Base-by-base conservation (phyloP, 2,329 filamentous ascomycete genomes). In the Fusarium brevicatenulatum region DNA sequence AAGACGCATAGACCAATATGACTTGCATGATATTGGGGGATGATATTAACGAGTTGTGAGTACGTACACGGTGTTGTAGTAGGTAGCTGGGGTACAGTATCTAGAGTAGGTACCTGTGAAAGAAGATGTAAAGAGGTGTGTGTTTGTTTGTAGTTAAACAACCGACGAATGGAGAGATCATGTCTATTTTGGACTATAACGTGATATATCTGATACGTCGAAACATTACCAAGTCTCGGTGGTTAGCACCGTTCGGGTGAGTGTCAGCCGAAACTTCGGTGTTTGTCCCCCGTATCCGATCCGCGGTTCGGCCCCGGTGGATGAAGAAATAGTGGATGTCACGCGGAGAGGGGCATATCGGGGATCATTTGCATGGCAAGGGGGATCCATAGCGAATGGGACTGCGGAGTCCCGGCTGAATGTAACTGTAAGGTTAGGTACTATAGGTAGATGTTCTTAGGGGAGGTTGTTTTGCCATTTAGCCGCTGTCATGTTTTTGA, bases 241-340 rank as follows among this genome's bases (percentile, higher is more conserved):
- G 55, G 32, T 30, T 18, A 58, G 21, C 16, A 28, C 30, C 32
- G 21, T 39, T 70, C 54, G 68, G 68, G 46, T 54, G 49, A 47
- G 66, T 52, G 40, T 37, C 36, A 59, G 28, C 68, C 66, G 40
- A 65, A 50, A 43, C 49, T 47, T 53, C 19, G 66, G 59, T 39
- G 47, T n/a, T 40, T 52, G 28, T 32, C 32, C 39, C 32, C 56
- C 34, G 62, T 56, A 58, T 69, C 66, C 65, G 66, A 69, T 68
- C 71, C 59, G 63, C 57, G 63, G 56, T 65, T 70, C 70, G 70
- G 68, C 52, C 40, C 72, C 44, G 71, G 57, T 63, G 43, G 55
- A 28, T 47, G 55, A 62, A 36, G 37, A 63, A 40, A 62, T 30
- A 18, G 28, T 61, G 44, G 57, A 63, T 63, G 55, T 36, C 49